phyloP scores from a whole-genome alignment of 2,329 filamentous ascomycete species.

The Pseudopithomyces chartarum region DNA sequence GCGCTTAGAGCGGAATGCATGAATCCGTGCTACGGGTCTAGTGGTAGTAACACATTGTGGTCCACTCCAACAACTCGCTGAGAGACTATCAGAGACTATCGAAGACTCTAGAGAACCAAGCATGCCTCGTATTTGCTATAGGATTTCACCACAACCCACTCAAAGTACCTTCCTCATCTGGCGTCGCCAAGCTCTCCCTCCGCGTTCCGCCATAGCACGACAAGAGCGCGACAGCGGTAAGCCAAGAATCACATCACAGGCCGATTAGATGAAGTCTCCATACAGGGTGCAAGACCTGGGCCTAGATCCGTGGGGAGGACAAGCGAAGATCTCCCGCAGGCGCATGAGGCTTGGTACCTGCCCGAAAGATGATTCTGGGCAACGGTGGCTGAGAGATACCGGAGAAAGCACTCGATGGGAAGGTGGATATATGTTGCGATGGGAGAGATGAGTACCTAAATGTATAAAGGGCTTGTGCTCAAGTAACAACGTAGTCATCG shows the following conservation, averaged over 20 bases:
- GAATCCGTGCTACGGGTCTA: conserved; percentile 13
- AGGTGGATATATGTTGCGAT: background rate
- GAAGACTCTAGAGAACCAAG: background rate
- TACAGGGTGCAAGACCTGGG: conserved; percentile 15
- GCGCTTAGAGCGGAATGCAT: conserved; percentile 41
- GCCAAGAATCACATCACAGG: conserved; percentile 23
- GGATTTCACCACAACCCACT: background rate
- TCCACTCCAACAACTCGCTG: background rate
- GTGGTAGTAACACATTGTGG: background rate
- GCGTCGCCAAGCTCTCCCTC: conserved; percentile 10
- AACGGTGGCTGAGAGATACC: conserved; percentile 2
- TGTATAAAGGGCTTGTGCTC: background rate
- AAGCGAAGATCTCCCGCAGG: conserved; percentile 27
- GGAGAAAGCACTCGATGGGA: conserved; percentile 8
- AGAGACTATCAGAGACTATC: background rate
- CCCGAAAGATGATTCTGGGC: conserved; percentile 18
- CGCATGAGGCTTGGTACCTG: conserved; percentile 30
- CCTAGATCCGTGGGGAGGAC: conserved; percentile 7
- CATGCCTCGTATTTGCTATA: background rate
- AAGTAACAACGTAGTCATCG: conserved; percentile 1
- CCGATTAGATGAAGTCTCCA: conserved; percentile 34
- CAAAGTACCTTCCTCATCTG: conserved; percentile 16
- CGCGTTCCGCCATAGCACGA: conserved; percentile 10
- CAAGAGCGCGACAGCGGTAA: conserved; percentile 7
- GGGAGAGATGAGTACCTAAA: background rate